Evolutionary conservation across 352 stramenopile species (phyloP), one percentile per base, ranked within the genome.

Genomic region (Globisporangium uncinulatum): DNA sequence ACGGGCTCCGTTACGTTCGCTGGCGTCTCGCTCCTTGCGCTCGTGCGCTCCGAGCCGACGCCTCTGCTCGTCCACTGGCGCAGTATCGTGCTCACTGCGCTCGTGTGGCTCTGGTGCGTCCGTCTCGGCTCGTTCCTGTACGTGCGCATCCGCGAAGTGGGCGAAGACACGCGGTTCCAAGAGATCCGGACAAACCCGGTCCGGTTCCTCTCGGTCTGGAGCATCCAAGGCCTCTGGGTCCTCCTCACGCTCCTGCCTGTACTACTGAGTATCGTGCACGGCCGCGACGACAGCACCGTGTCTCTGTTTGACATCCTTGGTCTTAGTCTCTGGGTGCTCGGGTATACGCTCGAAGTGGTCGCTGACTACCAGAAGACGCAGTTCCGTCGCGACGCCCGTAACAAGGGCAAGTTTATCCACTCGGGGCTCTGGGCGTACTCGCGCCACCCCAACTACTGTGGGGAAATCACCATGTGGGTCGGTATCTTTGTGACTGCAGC

Each of bases 401-500:
- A 85, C 63, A 70, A 83, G 45, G 69, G 63, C 63, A 78, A 79
- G 64, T 89, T 88, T 51, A 89, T 89, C 42, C 62, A 69, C 29
- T 69, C 58, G 6, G 89, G 89, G 0, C 67, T 97, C 7, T 97
- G 90, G 90, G 56, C 62, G 56, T 96, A 92, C 60, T 95, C 76
- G 54, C 85, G 92, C 41, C 93, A 98, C 79, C 93, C 92, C 0
- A 98, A 97, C 61, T 97, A 98, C 65, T 86, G 83, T 31, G 90
- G 89, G 6, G 93, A 98, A 73, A 92, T 97, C 51, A 66, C 87
- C 48, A 92, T 97, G 71, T 98, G 90, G 89, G 36, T 83, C 39
- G 79, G 76, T 13, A 68, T 88, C 34, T 91, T 86, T 36, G 54
- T 76, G 7, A 54, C 86, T 29, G 63, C 59, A 1, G 76, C 73